Evolutionary conservation across 345 rosid genomes (phyloP), one percentile per base, ranked within the genome.

Genomic region (Hypericum androsaemum): DNA sequence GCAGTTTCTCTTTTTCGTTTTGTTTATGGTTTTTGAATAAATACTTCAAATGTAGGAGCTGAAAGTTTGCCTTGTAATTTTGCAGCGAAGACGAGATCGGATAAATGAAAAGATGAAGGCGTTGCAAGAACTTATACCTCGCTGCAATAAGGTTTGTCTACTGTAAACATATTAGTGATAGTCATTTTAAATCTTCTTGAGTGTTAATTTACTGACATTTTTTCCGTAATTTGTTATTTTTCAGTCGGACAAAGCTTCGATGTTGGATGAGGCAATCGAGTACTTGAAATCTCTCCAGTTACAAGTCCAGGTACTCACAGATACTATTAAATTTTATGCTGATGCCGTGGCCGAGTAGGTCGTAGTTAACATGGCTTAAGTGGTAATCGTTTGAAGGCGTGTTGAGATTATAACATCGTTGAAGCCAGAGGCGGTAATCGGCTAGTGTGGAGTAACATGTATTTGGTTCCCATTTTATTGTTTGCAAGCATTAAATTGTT

Each of bases 191-290:
- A 9, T 48, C 32, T 10, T 13, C 5, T 5, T 52, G 11, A 46
- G 40, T 13, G 8, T 46, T 46, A 32, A 46, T 13, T 16, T 14
- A 13, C 17, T 46, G 28, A 57, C 36, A 35, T 16, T 10, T 43
- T 3, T 51, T 9, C 3, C 3, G 13, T 5, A 47, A 12, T 53
- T 12, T 41, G 35, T 22, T 17, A 56, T 57, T 60, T 7, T 44
- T 53, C 76, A 89, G 95, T 81, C 94, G 38, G 97, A 89, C 60
- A 89, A 89, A 69, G 95, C 95, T 62, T 89, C 95, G 12, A 81
- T 89, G 82, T 73, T 89, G 52, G 97, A 86, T 44, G 97, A 89
- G 65, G 95, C 95, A 38, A 89, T 89, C 41, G 86, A 86, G 41
- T 89, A 89, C 67, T 58, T 89, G 72, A 89, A 86, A 66, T 89